phyloP scores from a whole-genome alignment of 352 stramenopile species.

The Phytophthora tubulina region DNA sequence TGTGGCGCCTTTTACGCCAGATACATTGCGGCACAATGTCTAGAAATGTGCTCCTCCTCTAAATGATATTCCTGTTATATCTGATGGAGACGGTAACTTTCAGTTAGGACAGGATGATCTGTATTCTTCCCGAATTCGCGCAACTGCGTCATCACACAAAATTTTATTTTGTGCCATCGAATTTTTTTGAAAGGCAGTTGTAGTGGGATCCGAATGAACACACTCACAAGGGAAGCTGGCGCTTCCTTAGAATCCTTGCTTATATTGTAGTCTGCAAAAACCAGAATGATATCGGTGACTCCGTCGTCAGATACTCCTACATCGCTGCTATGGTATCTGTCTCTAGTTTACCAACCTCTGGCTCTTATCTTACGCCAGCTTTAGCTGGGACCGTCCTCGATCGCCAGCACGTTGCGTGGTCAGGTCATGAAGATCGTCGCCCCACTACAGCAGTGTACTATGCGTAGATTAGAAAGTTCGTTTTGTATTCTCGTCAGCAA shows the following conservation, averaged over 20 bases:
- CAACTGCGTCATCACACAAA: too few species aligned
- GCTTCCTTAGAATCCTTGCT: too few species aligned
- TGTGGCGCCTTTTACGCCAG: too few species aligned
- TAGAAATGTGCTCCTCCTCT: too few species aligned
- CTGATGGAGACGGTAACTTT: too few species aligned
- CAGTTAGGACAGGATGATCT: too few species aligned
- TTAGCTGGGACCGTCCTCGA: conserved; percentile 2
- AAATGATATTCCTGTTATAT: too few species aligned
- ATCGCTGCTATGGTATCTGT: neutral
- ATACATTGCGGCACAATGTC: too few species aligned
- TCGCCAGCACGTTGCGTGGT: conserved; percentile 13
- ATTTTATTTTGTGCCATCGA: too few species aligned
- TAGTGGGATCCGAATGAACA: conserved; percentile 25
- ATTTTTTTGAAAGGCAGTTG: neutral
- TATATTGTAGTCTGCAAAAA: conserved; percentile 12
- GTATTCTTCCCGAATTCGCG: too few species aligned
- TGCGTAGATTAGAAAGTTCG: too few species aligned
- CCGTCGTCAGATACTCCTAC: conserved; percentile 1
- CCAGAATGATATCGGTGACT: neutral
- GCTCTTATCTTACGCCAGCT: conserved; percentile 8
- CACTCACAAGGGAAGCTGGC: conserved; percentile 5
- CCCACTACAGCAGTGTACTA: neutral
- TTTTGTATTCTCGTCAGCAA: too few species aligned
- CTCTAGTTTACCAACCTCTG: neutral
- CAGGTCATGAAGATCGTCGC: conserved; percentile 23